A percentile compares a stretch with the other conserved stretches of the same genome.
These are phyloP conservation scores for Trichoderma lentiforme DNA, from an alignment of 2,329 filamentous ascomycete genomes.

Conservation along the genomic window DNA sequence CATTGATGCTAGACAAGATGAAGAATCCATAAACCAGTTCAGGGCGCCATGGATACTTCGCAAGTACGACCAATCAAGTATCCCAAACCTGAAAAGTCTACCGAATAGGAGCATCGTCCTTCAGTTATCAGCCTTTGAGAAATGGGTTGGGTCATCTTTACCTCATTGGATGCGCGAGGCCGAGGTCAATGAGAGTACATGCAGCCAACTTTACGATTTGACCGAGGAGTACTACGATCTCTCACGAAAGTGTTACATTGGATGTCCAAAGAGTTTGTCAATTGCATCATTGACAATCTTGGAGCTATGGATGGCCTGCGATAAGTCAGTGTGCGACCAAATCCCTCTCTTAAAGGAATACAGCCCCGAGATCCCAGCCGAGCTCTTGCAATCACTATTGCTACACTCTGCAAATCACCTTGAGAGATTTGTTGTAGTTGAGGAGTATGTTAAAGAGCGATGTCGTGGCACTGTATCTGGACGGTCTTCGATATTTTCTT, in stretches of 20 bases:
- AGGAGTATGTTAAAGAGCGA: neutral
- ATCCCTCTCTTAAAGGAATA: neutral
- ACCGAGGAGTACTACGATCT: neutral
- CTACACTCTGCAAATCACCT: neutral
- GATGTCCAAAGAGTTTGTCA: neutral
- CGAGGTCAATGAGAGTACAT: neutral
- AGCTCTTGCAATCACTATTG: neutral
- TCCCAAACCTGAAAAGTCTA: neutral
- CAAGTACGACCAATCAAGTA: neutral
- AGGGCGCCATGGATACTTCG: neutral
- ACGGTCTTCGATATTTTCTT: neutral
- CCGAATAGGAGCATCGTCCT: accelerated
- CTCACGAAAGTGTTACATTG: neutral
- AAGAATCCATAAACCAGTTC: neutral
- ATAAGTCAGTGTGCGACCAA: neutral
- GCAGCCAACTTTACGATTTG: neutral
- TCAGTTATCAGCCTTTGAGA: neutral
- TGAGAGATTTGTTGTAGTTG: neutral
- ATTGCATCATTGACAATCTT: neutral
- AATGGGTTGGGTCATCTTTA: neutral
- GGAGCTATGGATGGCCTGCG: neutral
- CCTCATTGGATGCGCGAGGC: neutral
- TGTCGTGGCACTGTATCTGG: neutral
- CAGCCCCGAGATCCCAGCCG: neutral
- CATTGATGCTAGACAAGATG: neutral